These are phyloP conservation scores for Circinella minor DNA, from an alignment of 371 early-diverging fungal genomes.

Conservation along the genomic window DNA sequence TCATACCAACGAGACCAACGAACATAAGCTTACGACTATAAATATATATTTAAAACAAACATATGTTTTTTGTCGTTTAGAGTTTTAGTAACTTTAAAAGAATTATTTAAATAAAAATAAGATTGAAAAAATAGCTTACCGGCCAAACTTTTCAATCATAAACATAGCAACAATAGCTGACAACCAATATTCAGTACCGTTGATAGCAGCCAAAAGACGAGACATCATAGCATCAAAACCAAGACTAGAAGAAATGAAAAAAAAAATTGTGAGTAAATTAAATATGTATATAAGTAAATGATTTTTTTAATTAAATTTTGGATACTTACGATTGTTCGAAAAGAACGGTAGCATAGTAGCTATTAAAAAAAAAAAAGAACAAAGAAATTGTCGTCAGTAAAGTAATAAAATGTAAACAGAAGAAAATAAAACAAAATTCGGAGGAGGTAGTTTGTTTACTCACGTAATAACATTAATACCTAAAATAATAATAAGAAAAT, in stretches of 20 bases:
- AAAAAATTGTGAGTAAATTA: too few species aligned
- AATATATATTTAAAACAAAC: background rate
- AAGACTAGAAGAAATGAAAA: background rate
- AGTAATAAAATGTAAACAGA: background rate
- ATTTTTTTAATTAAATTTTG: too few species aligned
- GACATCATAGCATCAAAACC: slow-evolving; percentile 25
- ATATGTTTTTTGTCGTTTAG: background rate
- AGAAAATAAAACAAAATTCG: too few species aligned
- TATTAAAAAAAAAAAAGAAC: background rate
- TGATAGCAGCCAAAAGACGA: slow-evolving; percentile 23
- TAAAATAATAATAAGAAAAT: too few species aligned
- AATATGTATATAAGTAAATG: too few species aligned
- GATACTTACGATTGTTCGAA: slow-evolving; percentile 11
- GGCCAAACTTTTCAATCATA: slow-evolving; percentile 20
- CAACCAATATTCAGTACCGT: slow-evolving; percentile 26
- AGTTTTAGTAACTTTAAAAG: background rate
- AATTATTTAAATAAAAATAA: too few species aligned
- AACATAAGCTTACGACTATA: slow-evolving; percentile 22
- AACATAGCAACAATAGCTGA: slow-evolving; percentile 29
- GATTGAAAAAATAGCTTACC: slow-evolving; percentile 1
- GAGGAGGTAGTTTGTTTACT: background rate
- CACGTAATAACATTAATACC: slow-evolving; percentile 42
- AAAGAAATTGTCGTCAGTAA: background rate
- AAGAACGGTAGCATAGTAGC: slow-evolving; percentile 22
- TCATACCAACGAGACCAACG: slow-evolving; percentile 25